Evolutionary conservation across 805 yeast genomes (phyloP).

Genomic region (Ogataea trehaloabstinens): DNA sequence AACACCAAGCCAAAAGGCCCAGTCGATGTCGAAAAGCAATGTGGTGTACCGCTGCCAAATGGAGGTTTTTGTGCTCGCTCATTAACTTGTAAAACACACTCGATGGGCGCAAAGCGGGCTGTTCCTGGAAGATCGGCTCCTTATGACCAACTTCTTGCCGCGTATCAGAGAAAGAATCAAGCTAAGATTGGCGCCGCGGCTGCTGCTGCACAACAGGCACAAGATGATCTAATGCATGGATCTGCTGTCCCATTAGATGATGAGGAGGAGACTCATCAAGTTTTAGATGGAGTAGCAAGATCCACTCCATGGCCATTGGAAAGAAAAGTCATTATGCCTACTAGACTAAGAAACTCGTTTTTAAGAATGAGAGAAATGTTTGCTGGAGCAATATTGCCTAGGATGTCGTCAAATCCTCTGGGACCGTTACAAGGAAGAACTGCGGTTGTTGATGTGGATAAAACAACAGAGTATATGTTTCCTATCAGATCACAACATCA

Average conservation of each 20-base stretch:
- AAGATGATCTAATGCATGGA: conserved; percentile 59
- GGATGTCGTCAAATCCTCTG: conserved; percentile 54
- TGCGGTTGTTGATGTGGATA: conserved; percentile 70
- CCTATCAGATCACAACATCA: conserved; percentile 50
- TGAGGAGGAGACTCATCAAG: conserved; percentile 91
- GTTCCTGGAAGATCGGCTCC: conserved; percentile 93
- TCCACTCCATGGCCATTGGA: conserved; percentile 85
- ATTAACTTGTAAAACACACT: conserved; percentile 93
- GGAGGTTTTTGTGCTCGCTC: conserved; percentile 98
- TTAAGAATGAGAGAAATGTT: conserved; percentile 92
- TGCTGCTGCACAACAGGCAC: conserved; percentile 74
- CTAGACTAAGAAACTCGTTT: conserved; percentile 66
- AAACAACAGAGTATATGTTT: conserved; percentile 61
- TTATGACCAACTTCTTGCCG: conserved; percentile 81
- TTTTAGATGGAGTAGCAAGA: conserved; percentile 81
- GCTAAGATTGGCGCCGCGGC: conserved; percentile 83
- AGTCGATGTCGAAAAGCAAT: conserved; percentile 88
- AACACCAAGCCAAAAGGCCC: conserved; percentile 70
- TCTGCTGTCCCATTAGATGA: conserved; percentile 60
- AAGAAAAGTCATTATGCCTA: conserved; percentile 66
- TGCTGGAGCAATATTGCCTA: conserved; percentile 76
- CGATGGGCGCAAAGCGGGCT: conserved; percentile 97
- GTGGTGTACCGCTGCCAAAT: conserved; percentile 91
- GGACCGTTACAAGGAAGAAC: conserved; percentile 83
- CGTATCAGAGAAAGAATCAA: conserved; percentile 90